Base-by-base conservation (phyloP, 805 yeast species). In the Scheffersomyces stipitis region DNA sequence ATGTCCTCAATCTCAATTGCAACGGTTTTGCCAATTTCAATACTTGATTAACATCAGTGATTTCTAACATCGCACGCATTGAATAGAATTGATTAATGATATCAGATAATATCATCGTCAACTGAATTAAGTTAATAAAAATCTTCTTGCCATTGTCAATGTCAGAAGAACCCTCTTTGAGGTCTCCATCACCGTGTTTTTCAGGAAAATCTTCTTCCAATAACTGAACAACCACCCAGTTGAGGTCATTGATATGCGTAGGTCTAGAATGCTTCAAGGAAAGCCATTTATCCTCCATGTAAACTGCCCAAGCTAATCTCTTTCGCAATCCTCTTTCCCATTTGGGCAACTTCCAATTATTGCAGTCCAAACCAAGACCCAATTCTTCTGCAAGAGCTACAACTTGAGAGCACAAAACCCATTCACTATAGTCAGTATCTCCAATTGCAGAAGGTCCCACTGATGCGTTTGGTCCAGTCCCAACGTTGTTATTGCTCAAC, bases 291-390 rank as follows among this genome's bases (percentile, higher is more conserved):
- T 89, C 96, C 58, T 89, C 95, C 34, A 85, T 69, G 71, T 80
- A 91, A 1, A 89, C 93, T 0, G 97, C 97, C 98, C 99, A 91
- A 1, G 97, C 96, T 33, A 91, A 63, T 40, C 98, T 71, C 49
- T 87, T 77, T 35, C 99, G 72, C 33, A 91, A 64, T 4, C 95
- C 95, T 34, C 95, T 72, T 55, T 91, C 99, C 98, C 98, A 93
- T 49, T 83, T 82, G 0, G 98, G 98, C 24, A 91, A 64, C 51
- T 85, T 81, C 99, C 99, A 91, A 45, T 75, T 77, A 39, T 83
- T 80, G 52, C 97, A 90, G 54, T 90, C 91, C n/a, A 87, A 69
- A 0, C 96, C 96, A 8, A 91, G 66, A 0, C 98, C 97, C 13
- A 91, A 66, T 48, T 91, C 96, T 60, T 91, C 96, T 0, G 96